phyloP scores from a whole-genome alignment of 495 filamentous ascomycete genomes.

The Parathielavia hyrcaniae region DNA sequence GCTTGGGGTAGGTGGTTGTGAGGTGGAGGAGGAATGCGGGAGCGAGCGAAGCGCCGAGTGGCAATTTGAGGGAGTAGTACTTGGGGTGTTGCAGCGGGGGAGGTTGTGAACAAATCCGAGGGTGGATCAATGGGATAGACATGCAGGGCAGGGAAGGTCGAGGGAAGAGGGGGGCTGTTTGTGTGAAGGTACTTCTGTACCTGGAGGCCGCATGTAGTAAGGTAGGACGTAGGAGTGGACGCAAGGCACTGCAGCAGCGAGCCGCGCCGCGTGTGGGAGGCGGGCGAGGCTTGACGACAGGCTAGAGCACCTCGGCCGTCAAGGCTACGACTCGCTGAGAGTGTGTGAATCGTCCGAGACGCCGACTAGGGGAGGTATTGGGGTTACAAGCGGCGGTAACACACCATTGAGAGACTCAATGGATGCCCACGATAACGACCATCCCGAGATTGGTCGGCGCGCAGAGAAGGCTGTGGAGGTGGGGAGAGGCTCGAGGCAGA shows the following conservation, averaged over 20 bases:
- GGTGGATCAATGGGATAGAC: constrained; percentile 39
- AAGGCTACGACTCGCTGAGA: constrained; percentile 10
- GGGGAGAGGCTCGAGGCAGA: constrained; percentile 1
- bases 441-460: constrained; percentile 13
- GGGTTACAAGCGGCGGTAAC: constrained; percentile 36
- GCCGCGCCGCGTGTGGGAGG: constrained; percentile 28
- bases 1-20: constrained; percentile 5
- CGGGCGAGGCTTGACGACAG: constrained; percentile 25
- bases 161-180: constrained; percentile 19
- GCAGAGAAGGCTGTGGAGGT: background rate
- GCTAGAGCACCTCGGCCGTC: constrained; percentile 9
- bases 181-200: constrained; percentile 17
- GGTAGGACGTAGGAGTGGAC: constrained; percentile 24
- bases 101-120: constrained; percentile 30
- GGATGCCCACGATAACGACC: constrained; percentile 30
- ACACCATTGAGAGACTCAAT: constrained; percentile 40
- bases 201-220: constrained; percentile 28
- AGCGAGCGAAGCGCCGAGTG: constrained; percentile 27
- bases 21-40: constrained; percentile 20
- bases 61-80: constrained; percentile 31
- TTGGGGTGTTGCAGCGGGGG: constrained; percentile 28
- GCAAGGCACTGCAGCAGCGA: constrained; percentile 38
- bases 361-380: constrained; percentile 23
- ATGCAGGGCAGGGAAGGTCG: constrained; percentile 34
- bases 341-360: constrained; percentile 24